Percentiles rank a stretch among this genome's conserved stretches.
phyloP scores from a whole-genome alignment of 106 monocot species.

The Acorus calamus region DNA sequence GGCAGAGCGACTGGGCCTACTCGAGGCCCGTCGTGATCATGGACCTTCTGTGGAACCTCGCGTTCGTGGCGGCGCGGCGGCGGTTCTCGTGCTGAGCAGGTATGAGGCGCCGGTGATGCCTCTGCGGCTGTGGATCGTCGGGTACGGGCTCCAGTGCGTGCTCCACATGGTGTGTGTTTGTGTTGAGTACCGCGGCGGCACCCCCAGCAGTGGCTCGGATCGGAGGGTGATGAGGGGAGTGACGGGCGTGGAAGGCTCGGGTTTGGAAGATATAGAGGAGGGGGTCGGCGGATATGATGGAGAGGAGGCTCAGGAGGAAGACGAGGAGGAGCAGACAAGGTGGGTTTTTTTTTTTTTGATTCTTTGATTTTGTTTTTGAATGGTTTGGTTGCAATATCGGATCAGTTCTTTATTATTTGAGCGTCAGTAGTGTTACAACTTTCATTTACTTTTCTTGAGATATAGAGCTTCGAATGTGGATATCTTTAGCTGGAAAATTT shows the following conservation, averaged over 20 bases:
- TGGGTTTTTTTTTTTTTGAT: neutral
- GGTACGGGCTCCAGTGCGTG: constrained; percentile 15
- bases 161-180: constrained; percentile 10
- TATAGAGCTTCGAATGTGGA: too few relatives aligned
- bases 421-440: too few relatives aligned
- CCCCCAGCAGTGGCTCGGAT: neutral
- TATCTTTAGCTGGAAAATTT: too few relatives aligned
- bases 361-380: neutral
- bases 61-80: constrained; percentile 11
- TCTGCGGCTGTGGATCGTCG: constrained; percentile 7
- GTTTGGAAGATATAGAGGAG: neutral
- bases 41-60: constrained; percentile 11
- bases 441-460: too few relatives aligned
- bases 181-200: constrained; percentile 10
- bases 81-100: constrained; percentile 4
- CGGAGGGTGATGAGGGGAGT: neutral
- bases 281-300: neutral
- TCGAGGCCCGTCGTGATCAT: constrained; percentile 11
- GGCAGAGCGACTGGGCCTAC: constrained; percentile 18
- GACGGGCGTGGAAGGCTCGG: neutral
- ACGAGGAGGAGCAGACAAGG: constrained; percentile 6
- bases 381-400: neutral
- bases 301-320: neutral
- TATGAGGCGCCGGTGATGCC: constrained; percentile 9
- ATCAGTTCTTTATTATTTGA: neutral